Base-by-base conservation (phyloP, 2,329 filamentous ascomycete genomes). In the Beauveria sp. region DNA sequence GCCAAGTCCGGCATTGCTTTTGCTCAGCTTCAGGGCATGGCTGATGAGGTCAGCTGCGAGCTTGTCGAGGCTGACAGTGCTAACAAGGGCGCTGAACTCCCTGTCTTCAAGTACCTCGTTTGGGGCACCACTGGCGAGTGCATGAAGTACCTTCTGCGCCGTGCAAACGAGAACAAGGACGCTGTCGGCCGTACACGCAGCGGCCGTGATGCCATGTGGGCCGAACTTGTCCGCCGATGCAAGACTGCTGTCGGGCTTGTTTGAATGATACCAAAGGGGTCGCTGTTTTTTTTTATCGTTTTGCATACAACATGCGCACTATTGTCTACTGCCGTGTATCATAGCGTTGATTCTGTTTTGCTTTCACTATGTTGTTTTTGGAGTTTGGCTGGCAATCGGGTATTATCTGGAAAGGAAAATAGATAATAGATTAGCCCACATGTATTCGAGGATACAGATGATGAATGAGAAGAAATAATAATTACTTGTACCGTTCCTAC, bases 21-120 rank as follows among this genome's bases (percentile, higher is more conserved):
- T 52, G 78, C 89, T 3, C 93, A 97, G 76, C 83, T 97, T 1
- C 89, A 93, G 77, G 93, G 93, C 46, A 98, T 98, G 93, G 93
- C 93, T 1, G 93, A 98, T 67, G 93, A 97, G 71, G 86, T 98
- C 58, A 91, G 88, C 71, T 87, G 84, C 70, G 83, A 86, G 70
- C 74, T 87, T 16, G 73, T 76, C 38, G 72, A 76, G 64, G 73
- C 74, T 10, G 69, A 70, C 58, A 69, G 70, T 58, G 66, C 65
- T 20, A 59, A 63, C 58, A 66, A 66, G 60, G 63, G 66, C 10
- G 59, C 67, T 16, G 63, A 66, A 8, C 77, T 89, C 46, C 80
- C 88, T 20, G 87, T 87, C 24, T 88, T 85, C 75, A 89, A 89
- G 75, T 89, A 89, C 68, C 75, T 88, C 16, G 85, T 87, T 30